phyloP scores from a whole-genome alignment of 768 basidiomycete species.

The Pisolithus orientalis region DNA sequence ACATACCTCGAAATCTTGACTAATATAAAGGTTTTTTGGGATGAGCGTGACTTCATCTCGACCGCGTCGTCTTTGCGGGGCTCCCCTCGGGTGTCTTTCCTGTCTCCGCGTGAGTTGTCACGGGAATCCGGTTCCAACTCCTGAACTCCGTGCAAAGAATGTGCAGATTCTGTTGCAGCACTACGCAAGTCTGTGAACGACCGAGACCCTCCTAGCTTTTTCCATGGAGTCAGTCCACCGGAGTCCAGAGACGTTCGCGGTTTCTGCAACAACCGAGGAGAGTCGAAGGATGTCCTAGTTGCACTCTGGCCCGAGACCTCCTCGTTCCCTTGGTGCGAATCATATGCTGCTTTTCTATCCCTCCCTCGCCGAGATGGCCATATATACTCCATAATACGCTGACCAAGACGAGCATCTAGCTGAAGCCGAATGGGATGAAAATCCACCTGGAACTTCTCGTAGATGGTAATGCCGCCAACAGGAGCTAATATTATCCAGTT shows the following conservation, averaged over 20 bases:
- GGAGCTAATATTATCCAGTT: conserved; percentile 84
- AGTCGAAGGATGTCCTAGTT: conserved; percentile 46
- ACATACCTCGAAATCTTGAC: conserved; percentile 67
- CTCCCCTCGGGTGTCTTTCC: conserved; percentile 12
- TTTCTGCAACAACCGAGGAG: conserved; percentile 32
- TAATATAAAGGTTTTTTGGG: conserved; percentile 76
- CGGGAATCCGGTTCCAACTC: conserved; percentile 12
- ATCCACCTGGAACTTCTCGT: conserved; percentile 73
- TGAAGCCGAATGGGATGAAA: conserved; percentile 85
- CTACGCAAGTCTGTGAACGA: conserved; percentile 67
- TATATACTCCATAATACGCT: conserved; percentile 81
- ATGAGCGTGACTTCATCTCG: conserved; percentile 79
- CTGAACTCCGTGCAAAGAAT: conserved; percentile 4
- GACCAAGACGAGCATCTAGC: conserved; percentile 77
- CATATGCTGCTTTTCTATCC: conserved; percentile 5
- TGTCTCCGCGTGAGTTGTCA: conserved; percentile 18
- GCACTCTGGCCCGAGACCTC: conserved; percentile 16
- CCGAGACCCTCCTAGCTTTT: conserved; percentile 52
- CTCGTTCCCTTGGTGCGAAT: conserved; percentile 9
- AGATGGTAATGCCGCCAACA: conserved; percentile 89
- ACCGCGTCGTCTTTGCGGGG: conserved; percentile 50
- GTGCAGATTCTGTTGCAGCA: conserved; percentile 32
- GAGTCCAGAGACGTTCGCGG: conserved; percentile 30
- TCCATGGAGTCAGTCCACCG: conserved; percentile 31
- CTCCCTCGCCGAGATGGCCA: conserved; percentile 59